Evolutionary conservation across 805 yeast genomes (phyloP), one percentile per base, ranked within the genome.

Genomic region (Metschnikowia koreensis): DNA sequence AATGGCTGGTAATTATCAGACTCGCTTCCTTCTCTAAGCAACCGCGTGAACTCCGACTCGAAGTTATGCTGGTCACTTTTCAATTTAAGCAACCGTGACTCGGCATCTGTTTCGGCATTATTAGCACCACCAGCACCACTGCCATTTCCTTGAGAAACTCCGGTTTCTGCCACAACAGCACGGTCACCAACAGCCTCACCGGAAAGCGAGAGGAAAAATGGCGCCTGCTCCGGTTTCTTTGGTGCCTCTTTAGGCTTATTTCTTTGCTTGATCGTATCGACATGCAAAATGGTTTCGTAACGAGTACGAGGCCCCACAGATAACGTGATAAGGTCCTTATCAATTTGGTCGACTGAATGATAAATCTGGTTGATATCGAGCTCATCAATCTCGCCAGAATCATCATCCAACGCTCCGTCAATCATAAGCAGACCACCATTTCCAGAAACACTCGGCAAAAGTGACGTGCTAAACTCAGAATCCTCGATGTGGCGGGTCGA

Each of bases 241-340:
- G 94, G 88, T 0, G 93, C 87, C 65, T 90, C 97, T 47, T 75
- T 83, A 22, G 99, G 97, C 69, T 89, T 93, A 65, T 90, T 91
- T 63, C 99, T 81, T 65, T 80, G 81, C 63, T 83, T 89, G 60
- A 94, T 93, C 7, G 84, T 80, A 60, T 94, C 98, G 58, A 94
- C 70, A 66, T 94, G 85, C 43, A 89, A 67, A 41, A 94, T 71
- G 1, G 96, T 90, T 55, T 80, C 82, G 75, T 88, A 86, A 64
- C 89, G 91, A 52, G 79, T 79, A 61, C 93, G 81, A 27, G 98
- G 89, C 6, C 87, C 86, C 33, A 82, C 59, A 0, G 96, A 86
- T 44, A 94, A 78, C 0, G 99, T 90, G 17, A 87, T 66, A 49
- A 94, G 71, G 11, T 76, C 74, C 6, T 75, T 66, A 55, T 79